These are phyloP conservation scores for Lachancea kluyveri DNA, from an alignment of 805 yeast species.

Conservation along the genomic window DNA sequence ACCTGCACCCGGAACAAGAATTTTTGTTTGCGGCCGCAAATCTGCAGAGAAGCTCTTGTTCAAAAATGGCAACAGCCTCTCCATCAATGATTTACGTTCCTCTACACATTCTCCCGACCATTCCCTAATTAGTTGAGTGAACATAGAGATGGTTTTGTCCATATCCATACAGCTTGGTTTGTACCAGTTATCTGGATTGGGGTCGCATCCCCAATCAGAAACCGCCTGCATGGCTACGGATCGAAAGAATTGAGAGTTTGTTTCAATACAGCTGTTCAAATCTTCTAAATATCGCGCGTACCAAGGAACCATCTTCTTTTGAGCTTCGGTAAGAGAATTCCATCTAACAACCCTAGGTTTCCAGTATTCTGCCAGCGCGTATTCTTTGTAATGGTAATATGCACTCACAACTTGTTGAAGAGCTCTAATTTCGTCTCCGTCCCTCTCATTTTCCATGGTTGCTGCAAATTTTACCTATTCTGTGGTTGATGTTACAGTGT, in stretches of 20 bases:
- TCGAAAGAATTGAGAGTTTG: constrained; percentile 8
- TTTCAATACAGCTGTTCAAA: constrained; percentile 27
- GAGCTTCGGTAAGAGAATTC: constrained; percentile 33
- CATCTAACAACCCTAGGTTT: constrained; percentile 29
- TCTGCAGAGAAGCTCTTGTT: constrained; percentile 32
- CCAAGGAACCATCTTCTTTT: constrained; percentile 41
- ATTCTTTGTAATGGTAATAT: constrained; percentile 6
- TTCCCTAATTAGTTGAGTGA: constrained; percentile 48
- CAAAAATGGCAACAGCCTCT: constrained; percentile 28
- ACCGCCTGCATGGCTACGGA: constrained; percentile 3
- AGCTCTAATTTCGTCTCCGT: constrained; percentile 4
- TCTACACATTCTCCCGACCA: constrained; percentile 44
- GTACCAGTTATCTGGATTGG: constrained; percentile 30
- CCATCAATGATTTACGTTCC: constrained; percentile 37
- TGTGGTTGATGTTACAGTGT: too few relatives aligned
- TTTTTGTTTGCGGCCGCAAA: constrained; percentile 32
- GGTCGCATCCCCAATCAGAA: constrained; percentile 2
- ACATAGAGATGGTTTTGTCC: constrained; percentile 48
- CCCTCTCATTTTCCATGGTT: too few relatives aligned
- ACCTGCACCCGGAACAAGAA: constrained; percentile 56
- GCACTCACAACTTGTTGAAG: constrained; percentile 6
- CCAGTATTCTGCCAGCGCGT: constrained; percentile 9
- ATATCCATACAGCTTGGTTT: constrained; percentile 36
- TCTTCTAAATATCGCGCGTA: constrained; percentile 35
- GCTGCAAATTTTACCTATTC: too few relatives aligned